These are phyloP conservation scores for Linderniella brevidens DNA, from an alignment of 257 asterid species.

Conservation along the genomic window DNA sequence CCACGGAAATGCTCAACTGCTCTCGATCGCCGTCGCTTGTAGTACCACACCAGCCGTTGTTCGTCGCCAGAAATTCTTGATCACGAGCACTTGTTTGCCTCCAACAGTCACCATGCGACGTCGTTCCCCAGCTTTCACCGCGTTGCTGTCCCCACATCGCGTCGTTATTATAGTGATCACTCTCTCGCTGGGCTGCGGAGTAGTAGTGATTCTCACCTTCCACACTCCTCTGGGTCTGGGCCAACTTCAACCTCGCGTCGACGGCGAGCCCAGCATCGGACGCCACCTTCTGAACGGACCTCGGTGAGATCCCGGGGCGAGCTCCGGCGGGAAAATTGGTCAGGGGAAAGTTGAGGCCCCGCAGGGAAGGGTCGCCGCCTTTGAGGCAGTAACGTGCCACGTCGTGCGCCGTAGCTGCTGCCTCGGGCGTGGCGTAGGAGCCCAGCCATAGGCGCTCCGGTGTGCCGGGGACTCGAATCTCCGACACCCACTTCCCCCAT, in stretches of 20 bases:
- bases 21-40: too few species aligned
- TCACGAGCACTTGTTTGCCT: too few species aligned
- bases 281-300: constrained; percentile 75
- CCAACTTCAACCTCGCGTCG: constrained; percentile 36
- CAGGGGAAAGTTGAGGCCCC: constrained; percentile 35
- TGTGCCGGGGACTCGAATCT: constrained; percentile 75
- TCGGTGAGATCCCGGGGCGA: constrained; percentile 56
- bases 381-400: constrained; percentile 51
- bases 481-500: constrained; percentile 97
- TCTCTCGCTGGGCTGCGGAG: too few species aligned
- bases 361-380: constrained; percentile 22
- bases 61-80: too few species aligned
- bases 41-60: too few species aligned
- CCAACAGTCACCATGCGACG: too few species aligned
- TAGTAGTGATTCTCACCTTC: too few species aligned
- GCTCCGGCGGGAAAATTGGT: constrained; percentile 29
- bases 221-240: too few species aligned
- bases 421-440: constrained; percentile 58
- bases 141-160: too few species aligned
- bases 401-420: constrained; percentile 86
- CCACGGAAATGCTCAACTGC: too few species aligned
- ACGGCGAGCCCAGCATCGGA: constrained; percentile 82
- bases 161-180: too few species aligned
- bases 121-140: too few species aligned
- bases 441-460: constrained; percentile 76